Evolutionary conservation across 306 rosid species (phyloP), one percentile per base, ranked within the genome.

Genomic region (Malus sylvestris): DNA sequence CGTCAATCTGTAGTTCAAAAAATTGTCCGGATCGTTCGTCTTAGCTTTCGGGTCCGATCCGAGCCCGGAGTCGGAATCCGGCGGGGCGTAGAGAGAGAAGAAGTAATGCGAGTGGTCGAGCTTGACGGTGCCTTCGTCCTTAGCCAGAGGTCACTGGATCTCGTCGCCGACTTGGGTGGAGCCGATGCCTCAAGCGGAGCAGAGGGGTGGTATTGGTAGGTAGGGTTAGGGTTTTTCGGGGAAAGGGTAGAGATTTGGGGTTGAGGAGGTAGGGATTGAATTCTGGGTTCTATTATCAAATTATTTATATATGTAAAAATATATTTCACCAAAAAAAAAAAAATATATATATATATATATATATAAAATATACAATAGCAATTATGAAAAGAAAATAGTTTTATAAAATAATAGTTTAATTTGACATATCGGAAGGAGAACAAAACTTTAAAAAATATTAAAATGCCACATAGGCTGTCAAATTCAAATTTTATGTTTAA

Each of bases 101-200:
- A 95, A 92, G 84, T 92, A 95, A 68, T 95, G 99, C n/a, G 90
- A 89, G 30, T 89, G 90, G 57, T 95, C 97, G 20, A 95, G 88
- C 80, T 90, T 95, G 59, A 95, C 96, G 3, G 88, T 82, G 4
- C 89, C 84, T 27, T 78, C 88, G 42, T 90, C 93, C 75, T 78
- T 95, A 2, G 91, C 86, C 32, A 95, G 71, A 2, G 99, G 96
- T 97, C 99, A 95, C 29, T 92, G 96, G 83, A 95, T 88, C 76
- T 92, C 92, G 2, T 84, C 88, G 6, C 81, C 90, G 20, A 95
- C 86, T 3, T 86, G 83, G 14, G 93, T 0, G 77, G 27, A 35
- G 35, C 40, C 4, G 16, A 27, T 45, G 52, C 52, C 16, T 13
- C 5, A 0, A 42, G 42, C 11, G 67, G 22, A 30, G 67, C 22